Percentiles rank a stretch among this genome's conserved stretches.
Conservation (phyloP, 2,329 filamentous ascomycete species). For the Pseudocercospora ulei region DNA sequence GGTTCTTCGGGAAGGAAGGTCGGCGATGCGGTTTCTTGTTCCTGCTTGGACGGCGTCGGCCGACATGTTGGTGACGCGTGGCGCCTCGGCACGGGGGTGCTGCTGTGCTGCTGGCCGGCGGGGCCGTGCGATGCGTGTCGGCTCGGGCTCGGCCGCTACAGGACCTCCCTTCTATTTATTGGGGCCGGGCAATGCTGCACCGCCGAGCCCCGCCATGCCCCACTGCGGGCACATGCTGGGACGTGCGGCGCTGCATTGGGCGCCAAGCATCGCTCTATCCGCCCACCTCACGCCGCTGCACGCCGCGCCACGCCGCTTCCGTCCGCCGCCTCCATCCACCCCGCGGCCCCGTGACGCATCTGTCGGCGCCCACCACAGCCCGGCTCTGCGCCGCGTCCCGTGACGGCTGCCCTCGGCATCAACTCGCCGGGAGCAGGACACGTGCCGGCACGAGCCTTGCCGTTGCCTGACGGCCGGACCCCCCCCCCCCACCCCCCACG, state of each 20-base stretch:
- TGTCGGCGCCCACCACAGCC: too few relatives aligned
- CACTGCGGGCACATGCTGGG: slow-evolving; percentile 6
- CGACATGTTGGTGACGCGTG: slow-evolving; percentile 16
- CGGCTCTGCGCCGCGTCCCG: not conserved
- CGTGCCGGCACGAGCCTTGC: slow-evolving; percentile 6
- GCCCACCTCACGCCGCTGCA: slow-evolving; percentile 4
- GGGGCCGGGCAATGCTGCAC: too few relatives aligned
- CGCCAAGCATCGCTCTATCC: slow-evolving; percentile 6
- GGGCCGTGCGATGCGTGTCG: slow-evolving; percentile 7
- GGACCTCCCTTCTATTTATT: slow-evolving; percentile 1
- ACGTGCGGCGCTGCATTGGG: slow-evolving; percentile 1
- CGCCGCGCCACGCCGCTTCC: slow-evolving; percentile 1
- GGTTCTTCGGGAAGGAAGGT: slow-evolving; percentile 28
- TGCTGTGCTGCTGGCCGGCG: slow-evolving; percentile 23
- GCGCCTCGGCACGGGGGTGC: slow-evolving; percentile 2
- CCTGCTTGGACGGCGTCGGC: slow-evolving; percentile 21
- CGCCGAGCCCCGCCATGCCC: too few relatives aligned
- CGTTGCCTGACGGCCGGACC: not conserved
- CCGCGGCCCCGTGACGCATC: too few relatives aligned
- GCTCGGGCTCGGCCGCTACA: slow-evolving; percentile 2
- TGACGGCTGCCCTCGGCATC: not conserved
- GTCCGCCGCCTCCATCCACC: not conserved
- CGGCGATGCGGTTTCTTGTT: slow-evolving; percentile 22
- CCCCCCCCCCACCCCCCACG: not conserved
- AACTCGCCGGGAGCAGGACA: slow-evolving; percentile 1